phyloP scores from a whole-genome alignment of 106 monocot species.

The Platanthera zijinensis region DNA sequence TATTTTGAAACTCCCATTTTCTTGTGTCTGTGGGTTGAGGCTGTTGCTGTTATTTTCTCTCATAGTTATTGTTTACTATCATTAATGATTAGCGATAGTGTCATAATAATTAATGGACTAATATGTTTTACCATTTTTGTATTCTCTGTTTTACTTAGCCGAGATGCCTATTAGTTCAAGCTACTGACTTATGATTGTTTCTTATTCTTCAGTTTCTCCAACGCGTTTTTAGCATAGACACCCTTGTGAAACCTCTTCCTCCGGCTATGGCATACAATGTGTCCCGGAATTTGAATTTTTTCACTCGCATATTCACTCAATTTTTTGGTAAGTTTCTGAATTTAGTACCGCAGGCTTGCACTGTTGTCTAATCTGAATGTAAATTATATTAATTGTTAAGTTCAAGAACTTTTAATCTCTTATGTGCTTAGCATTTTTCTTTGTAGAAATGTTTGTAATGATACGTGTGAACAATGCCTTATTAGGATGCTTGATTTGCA shows the following conservation, averaged over 20 bases:
- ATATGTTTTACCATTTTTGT: neutral
- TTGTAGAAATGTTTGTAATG: neutral
- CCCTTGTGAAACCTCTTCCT: constrained; percentile 91
- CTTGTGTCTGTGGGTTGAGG: neutral
- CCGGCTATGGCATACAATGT: constrained; percentile 71
- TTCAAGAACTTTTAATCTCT: neutral
- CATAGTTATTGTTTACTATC: neutral
- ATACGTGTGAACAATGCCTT: neutral
- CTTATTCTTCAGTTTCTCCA: constrained; percentile 58
- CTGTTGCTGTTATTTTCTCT: neutral
- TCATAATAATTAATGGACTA: neutral
- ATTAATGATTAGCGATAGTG: neutral
- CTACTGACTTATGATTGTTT: neutral
- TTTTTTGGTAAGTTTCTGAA: constrained; percentile 61
- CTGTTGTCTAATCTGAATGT: neutral
- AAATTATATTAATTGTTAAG: neutral
- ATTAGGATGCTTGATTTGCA: neutral
- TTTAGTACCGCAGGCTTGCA: neutral
- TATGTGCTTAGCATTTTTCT: neutral
- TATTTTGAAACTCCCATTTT: neutral
- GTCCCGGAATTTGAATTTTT: constrained; percentile 74
- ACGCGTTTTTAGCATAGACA: constrained; percentile 86
- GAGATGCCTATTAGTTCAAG: neutral
- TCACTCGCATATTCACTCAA: constrained; percentile 91
- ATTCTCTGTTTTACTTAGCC: neutral